phyloP scores from a whole-genome alignment of 1,284 basidiomycete genomes.

The Ustilago tritici region DNA sequence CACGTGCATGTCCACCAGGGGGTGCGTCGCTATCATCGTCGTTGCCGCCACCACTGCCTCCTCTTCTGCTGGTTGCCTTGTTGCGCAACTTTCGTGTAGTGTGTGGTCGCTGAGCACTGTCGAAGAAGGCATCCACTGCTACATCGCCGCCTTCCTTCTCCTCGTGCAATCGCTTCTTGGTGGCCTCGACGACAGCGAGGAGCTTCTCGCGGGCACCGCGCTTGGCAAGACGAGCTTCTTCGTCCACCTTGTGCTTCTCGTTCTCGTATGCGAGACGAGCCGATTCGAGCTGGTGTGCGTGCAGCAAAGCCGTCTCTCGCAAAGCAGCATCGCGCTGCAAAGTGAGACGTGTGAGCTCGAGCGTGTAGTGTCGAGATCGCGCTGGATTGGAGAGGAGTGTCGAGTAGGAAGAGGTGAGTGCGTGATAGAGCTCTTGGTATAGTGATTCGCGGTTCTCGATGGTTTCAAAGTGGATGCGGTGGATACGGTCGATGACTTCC shows the following conservation, averaged over 20 bases:
- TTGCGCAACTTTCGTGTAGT: constrained; percentile 68
- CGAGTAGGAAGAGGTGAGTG: constrained; percentile 56
- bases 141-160: constrained; percentile 68
- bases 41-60: constrained; percentile 17
- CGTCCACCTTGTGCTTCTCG: constrained; percentile 62
- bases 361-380: constrained; percentile 60
- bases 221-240: constrained; percentile 64
- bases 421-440: constrained; percentile 64
- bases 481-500: constrained; percentile 67
- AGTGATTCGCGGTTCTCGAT: constrained; percentile 65
- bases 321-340: constrained; percentile 60
- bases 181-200: constrained; percentile 64
- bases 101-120: constrained; percentile 62
- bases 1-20: constrained; percentile 19
- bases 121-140: constrained; percentile 59
- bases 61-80: constrained; percentile 53
- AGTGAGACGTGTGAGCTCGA: constrained; percentile 58
- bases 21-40: constrained; percentile 43
- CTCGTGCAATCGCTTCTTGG: constrained; percentile 62
- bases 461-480: constrained; percentile 66
- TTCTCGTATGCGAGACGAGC: constrained; percentile 55
- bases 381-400: constrained; percentile 63
- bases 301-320: constrained; percentile 59
- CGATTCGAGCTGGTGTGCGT: constrained; percentile 64
- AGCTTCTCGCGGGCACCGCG: constrained; percentile 64